Percentiles rank a stretch among this genome's conserved stretches.
phyloP scores from a whole-genome alignment of 495 filamentous ascomycete species.

The Cudoniella acicularis region DNA sequence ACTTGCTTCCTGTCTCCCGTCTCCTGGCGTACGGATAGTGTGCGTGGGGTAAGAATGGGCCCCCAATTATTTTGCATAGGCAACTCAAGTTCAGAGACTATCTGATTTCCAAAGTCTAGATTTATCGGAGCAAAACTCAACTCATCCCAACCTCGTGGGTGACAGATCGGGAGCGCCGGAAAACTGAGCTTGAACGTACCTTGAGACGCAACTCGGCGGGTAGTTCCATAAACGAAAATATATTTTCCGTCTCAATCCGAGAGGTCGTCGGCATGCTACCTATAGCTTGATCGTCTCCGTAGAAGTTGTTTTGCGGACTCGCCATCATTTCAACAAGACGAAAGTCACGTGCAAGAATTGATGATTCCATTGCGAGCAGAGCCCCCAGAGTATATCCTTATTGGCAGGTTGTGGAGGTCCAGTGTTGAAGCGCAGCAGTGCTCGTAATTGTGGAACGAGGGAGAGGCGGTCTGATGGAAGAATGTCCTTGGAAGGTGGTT shows the following conservation, averaged over 20 bases:
- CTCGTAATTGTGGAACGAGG: background rate
- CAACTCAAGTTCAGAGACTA: too few relatives aligned
- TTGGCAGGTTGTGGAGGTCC: background rate
- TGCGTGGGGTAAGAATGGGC: too few relatives aligned
- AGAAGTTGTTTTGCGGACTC: too few relatives aligned
- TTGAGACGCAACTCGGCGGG: slow-evolving; percentile 40
- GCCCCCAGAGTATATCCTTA: background rate
- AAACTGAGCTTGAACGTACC: slow-evolving; percentile 4
- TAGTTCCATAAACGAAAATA: slow-evolving; percentile 33
- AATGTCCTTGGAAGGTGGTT: background rate
- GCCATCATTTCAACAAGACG: too few relatives aligned
- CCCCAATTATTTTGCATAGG: too few relatives aligned
- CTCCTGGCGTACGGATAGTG: too few relatives aligned
- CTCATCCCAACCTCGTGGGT: too few relatives aligned
- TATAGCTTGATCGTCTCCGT: too few relatives aligned
- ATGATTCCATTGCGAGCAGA: background rate
- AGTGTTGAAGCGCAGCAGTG: background rate
- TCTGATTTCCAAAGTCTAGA: too few relatives aligned
- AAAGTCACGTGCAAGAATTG: background rate
- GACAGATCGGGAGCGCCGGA: background rate
- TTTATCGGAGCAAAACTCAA: too few relatives aligned
- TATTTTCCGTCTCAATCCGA: slow-evolving; percentile 5
- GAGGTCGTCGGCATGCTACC: too few relatives aligned
- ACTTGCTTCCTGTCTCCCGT: too few relatives aligned
- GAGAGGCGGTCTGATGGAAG: background rate